These are phyloP conservation scores for Aspergillus neotritici DNA, from an alignment of 2,329 filamentous ascomycete genomes.

Conservation along the genomic window DNA sequence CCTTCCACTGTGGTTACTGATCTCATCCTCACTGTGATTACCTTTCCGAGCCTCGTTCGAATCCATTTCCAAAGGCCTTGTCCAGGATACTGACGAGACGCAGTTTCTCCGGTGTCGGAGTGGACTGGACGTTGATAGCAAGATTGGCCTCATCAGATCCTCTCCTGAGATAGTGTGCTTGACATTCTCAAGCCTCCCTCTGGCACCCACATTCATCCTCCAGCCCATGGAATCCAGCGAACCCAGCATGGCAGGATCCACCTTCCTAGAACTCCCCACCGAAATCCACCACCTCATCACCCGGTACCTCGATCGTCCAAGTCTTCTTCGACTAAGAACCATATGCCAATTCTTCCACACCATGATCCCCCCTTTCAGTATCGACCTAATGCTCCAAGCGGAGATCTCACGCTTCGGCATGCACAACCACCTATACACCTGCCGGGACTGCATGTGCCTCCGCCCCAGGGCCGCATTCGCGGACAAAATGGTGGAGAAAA, in stretches of 20 bases:
- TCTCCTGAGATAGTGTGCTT: no score
- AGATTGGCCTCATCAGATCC: no score
- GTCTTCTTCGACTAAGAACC: slow-evolving; percentile 1
- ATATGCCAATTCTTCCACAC: slow-evolving; percentile 1
- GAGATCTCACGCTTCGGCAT: not conserved
- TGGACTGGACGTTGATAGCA: no score
- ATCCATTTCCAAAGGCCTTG: no score
- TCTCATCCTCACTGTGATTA: no score
- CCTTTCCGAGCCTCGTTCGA: no score
- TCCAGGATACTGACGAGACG: no score
- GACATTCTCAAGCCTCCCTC: no score
- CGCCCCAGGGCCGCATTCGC: slow-evolving; percentile 7
- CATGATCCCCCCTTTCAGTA: slow-evolving; percentile 1
- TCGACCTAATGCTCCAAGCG: slow-evolving; percentile 2
- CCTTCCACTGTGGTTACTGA: no score
- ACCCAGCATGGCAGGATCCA: not conserved
- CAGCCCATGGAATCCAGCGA: no score
- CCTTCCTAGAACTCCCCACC: not conserved
- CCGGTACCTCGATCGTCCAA: slow-evolving; percentile 1
- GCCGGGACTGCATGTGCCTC: slow-evolving; percentile 5
- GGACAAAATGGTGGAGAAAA: slow-evolving; percentile 6
- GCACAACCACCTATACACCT: slow-evolving; percentile 7
- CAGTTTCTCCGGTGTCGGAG: no score
- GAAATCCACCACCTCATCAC: slow-evolving; percentile 4
- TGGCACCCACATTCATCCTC: no score